These are phyloP conservation scores for Phaeosphaeria sp. DNA, from an alignment of 2,329 filamentous ascomycete genomes.

Conservation along the genomic window DNA sequence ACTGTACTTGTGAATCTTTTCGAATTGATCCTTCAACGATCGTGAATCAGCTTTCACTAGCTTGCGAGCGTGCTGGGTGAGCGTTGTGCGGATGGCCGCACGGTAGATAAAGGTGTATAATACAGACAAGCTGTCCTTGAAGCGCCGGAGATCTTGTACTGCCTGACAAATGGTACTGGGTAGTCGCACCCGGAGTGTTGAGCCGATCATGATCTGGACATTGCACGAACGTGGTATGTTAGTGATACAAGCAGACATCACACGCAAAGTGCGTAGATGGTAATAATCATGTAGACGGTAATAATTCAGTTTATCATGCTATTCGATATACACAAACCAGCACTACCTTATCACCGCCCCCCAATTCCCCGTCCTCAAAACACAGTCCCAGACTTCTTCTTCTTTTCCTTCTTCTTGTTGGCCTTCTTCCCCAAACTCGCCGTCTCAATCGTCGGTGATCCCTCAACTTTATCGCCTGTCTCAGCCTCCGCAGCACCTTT, in stretches of 20 bases:
- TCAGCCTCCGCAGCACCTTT: neutral
- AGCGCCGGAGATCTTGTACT: neutral
- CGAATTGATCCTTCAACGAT: too few relatives aligned
- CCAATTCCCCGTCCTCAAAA: neutral
- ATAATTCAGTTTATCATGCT: too few relatives aligned
- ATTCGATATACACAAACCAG: too few relatives aligned
- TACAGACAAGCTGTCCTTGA: neutral
- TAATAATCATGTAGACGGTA: too few relatives aligned
- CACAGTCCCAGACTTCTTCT: neutral
- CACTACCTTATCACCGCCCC: neutral
- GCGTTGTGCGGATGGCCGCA: neutral
- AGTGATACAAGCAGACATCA: too few relatives aligned
- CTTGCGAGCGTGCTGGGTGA: too few relatives aligned
- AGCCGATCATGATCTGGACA: neutral
- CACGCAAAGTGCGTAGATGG: too few relatives aligned
- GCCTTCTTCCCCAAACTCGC: slow-evolving; percentile 10
- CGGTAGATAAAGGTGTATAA: neutral
- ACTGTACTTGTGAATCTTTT: too few relatives aligned
- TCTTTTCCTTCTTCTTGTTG: slow-evolving; percentile 12
- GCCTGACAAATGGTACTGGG: neutral
- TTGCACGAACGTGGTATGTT: neutral
- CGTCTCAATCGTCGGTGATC: neutral
- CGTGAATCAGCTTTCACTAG: too few relatives aligned
- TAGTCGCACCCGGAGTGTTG: neutral
- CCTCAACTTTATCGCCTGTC: neutral